Percentiles rank a stretch among this genome's conserved stretches.
These are phyloP conservation scores for Phytophthora capsici DNA, from an alignment of 352 stramenopile species.

Conservation along the genomic window DNA sequence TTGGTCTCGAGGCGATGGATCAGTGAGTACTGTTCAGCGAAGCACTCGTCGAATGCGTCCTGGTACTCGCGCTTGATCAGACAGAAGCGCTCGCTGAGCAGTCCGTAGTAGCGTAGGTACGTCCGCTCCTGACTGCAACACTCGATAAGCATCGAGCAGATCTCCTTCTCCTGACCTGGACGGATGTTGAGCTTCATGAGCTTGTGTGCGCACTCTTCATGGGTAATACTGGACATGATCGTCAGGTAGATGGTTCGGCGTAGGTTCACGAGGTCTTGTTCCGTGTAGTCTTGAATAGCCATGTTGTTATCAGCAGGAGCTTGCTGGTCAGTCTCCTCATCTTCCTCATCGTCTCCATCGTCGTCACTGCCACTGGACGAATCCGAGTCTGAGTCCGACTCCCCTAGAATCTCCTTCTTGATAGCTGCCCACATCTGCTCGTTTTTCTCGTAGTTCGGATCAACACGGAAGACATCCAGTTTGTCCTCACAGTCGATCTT, in stretches of 20 bases:
- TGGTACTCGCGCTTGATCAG: conserved; percentile 96
- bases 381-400: conserved; percentile 88
- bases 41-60: conserved; percentile 94
- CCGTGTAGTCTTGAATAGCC: conserved; percentile 97
- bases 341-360: conserved; percentile 58
- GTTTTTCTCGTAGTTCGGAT: conserved; percentile 96
- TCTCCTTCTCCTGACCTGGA: conserved; percentile 95
- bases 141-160: conserved; percentile 99
- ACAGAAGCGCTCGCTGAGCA: conserved; percentile 97
- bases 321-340: conserved; percentile 36
- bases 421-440: conserved; percentile 97
- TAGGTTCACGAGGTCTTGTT: conserved; percentile 98
- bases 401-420: conserved; percentile 96
- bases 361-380: conserved; percentile 59
- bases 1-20: conserved; percentile 99
- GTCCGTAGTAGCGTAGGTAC: conserved; percentile 97
- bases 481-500: conserved; percentile 96
- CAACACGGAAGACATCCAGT: conserved; percentile 96
- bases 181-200: conserved; percentile 98
- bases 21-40: conserved; percentile 94
- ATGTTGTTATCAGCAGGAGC: conserved; percentile 31
- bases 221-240: conserved; percentile 99
- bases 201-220: conserved; percentile 99
- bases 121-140: conserved; percentile 98
- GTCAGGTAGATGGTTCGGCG: conserved; percentile 99